Evolutionary conservation across 2,329 filamentous ascomycete species (phyloP), one percentile per base, ranked within the genome.

Genomic region (Pezicula radicicola): DNA sequence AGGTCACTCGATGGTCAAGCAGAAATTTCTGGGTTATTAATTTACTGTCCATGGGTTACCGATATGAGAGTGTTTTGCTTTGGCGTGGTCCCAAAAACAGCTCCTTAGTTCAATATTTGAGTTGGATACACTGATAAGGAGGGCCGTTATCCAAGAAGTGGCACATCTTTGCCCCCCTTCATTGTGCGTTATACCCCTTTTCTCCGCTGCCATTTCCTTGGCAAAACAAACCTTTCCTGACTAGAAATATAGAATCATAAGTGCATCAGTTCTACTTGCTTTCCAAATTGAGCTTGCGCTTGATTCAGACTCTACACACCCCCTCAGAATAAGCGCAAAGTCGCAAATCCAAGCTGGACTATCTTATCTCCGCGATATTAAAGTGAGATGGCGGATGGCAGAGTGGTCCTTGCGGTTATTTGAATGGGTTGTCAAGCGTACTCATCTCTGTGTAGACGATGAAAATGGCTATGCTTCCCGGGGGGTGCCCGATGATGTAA

Each of bases 41-140:
- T 8, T 41, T 48, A 27, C 35, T 48, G 25, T 28, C 46, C 10
- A 21, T 48, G 30, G 39, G 46, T 33, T 48, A 48, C 30, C 16
- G 46, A 10, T 9, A 39, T 7, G 46, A 48, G 37, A 39, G 46
- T 41, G 25, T 48, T 13, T 40, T 48, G 18, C 39, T 39, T n/a
- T n/a, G 35, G 33, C 28, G 8, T 48, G 46, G 46, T 16, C 35
- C 15, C n/a, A 15, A 33, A 5, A 41, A 27, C 46, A 27, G 21
- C 46, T 48, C 16, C 25, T 19, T 16, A 18, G 19, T 18, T 40
- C 19, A 21, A 41, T 48, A 33, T 48, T 48, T 48, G 46, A 48
- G 30, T 30, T 48, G 15, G 46, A 41, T 27, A 48, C 46, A 8
- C 15, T 48, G 9, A 48, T 48, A n/a, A 36, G 46, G 25, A 48